These are phyloP conservation scores for Aquilaria yunnanensis DNA, from an alignment of 345 rosid genomes.

Conservation along the genomic window DNA sequence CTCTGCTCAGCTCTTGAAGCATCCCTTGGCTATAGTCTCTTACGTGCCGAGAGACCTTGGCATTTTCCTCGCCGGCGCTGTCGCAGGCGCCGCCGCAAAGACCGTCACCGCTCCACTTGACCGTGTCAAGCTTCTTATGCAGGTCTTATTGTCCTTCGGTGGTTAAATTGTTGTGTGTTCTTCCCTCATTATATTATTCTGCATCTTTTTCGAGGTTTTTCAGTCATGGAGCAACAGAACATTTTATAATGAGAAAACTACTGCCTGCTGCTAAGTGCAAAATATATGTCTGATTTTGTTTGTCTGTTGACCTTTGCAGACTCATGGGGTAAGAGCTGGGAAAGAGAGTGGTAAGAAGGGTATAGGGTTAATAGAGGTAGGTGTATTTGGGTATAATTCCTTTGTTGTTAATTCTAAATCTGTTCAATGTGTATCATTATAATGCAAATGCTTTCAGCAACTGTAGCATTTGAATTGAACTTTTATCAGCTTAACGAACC, in stretches of 20 bases:
- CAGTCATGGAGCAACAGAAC: constrained; percentile 46
- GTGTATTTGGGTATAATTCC: neutral
- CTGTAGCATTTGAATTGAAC: too few species aligned
- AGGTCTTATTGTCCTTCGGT: constrained; percentile 30
- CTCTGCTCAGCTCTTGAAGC: too few species aligned
- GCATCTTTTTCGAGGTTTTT: neutral
- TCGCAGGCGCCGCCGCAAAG: constrained; percentile 94
- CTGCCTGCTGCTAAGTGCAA: too few species aligned
- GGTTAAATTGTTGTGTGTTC: too few species aligned
- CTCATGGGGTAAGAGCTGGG: constrained; percentile 45
- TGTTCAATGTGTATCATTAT: neutral
- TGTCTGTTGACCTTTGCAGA: too few species aligned
- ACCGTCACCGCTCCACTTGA: constrained; percentile 95
- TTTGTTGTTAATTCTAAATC: neutral
- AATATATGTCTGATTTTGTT: too few species aligned
- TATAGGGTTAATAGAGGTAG: constrained; percentile 82
- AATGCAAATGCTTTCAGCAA: too few species aligned
- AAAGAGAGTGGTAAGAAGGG: constrained; percentile 76
- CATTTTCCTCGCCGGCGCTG: too few species aligned
- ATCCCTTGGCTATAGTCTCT: too few species aligned
- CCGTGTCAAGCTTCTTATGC: constrained; percentile 95
- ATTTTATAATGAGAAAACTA: too few species aligned
- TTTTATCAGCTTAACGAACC: too few species aligned
- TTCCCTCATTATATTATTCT: too few species aligned
- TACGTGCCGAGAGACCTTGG: neutral